Percentiles rank a stretch among this genome's conserved stretches.
phyloP scores from a whole-genome alignment of 352 stramenopile species.

The Stephanocyclus meneghinianus region DNA sequence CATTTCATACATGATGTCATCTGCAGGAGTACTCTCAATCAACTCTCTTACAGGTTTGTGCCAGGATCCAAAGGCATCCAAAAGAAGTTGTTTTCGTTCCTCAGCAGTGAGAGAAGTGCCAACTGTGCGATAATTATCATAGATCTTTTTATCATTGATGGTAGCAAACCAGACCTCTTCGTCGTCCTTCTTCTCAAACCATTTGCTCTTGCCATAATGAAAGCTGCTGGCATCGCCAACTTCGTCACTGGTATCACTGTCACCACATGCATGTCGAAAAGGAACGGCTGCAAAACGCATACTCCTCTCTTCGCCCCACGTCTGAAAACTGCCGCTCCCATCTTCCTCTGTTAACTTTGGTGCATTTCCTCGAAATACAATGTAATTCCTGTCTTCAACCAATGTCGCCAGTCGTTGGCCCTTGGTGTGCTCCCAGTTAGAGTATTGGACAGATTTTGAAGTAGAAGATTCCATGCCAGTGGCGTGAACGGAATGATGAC shows the following conservation, averaged over 20 bases:
- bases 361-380: conserved; percentile 81
- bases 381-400: conserved; percentile 75
- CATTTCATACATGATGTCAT: conserved; percentile 76
- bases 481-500: conserved; percentile 48
- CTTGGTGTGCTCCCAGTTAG: conserved; percentile 42
- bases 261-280: conserved; percentile 37
- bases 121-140: conserved; percentile 11
- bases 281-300: conserved; percentile 64
- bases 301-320: conserved; percentile 67
- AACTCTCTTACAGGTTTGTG: conserved; percentile 74
- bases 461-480: conserved; percentile 19
- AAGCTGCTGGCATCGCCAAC: conserved; percentile 17
- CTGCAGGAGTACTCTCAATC: conserved; percentile 70
- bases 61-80: conserved; percentile 72
- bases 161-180: conserved; percentile 81
- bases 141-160: conserved; percentile 64
- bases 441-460: conserved; percentile 6
- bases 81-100: conserved; percentile 55
- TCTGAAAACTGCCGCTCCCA: conserved; percentile 73
- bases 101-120: conserved; percentile 35
- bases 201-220: conserved; percentile 20
- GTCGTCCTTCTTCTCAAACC: conserved; percentile 40
- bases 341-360: conserved; percentile 50
- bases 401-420: conserved; percentile 54
- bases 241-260: conserved; percentile 23